Evolutionary conservation across 352 stramenopile genomes (phyloP).

Genomic region (Globisporangium polare): DNA sequence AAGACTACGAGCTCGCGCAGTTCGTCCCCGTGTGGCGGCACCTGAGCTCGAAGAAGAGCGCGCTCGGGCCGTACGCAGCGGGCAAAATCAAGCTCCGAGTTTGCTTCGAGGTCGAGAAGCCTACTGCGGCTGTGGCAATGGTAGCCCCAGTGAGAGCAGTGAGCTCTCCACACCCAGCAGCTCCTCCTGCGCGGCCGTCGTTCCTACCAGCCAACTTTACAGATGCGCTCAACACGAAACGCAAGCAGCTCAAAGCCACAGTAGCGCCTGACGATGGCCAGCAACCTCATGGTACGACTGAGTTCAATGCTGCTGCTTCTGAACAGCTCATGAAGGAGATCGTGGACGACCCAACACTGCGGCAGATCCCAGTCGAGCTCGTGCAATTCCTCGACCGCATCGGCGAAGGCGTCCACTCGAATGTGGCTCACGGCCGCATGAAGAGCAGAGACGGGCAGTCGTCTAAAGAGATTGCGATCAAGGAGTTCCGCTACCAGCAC

Average conservation of each 20-base stretch:
- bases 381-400: conserved; percentile 18
- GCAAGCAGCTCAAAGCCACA: conserved; percentile 36
- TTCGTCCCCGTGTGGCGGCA: conserved; percentile 29
- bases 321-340: conserved; percentile 24
- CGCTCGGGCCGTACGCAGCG: conserved; percentile 10
- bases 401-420: conserved; percentile 34
- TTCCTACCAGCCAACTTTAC: conserved; percentile 24
- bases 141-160: conserved; percentile 1
- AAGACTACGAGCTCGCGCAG: conserved; percentile 24
- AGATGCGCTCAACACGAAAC: conserved; percentile 32
- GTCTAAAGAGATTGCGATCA: conserved; percentile 21
- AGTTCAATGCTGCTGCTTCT: conserved; percentile 2
- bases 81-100: conserved; percentile 38
- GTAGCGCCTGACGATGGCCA: conserved; percentile 17
- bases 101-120: conserved; percentile 22
- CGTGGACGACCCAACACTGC: conserved; percentile 5
- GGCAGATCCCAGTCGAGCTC: conserved; percentile 11
- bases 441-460: neutral
- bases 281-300: neutral
- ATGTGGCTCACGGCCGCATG: conserved; percentile 21
- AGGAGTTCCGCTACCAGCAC: conserved; percentile 36
- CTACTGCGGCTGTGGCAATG: neutral
- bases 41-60: conserved; percentile 5
- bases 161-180: conserved; percentile 1
- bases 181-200: neutral